Percentiles rank a stretch among this genome's conserved stretches.
Conservation (phyloP, 2,329 filamentous ascomycete genomes). For the Phaeosphaeriaceae sp. region DNA sequence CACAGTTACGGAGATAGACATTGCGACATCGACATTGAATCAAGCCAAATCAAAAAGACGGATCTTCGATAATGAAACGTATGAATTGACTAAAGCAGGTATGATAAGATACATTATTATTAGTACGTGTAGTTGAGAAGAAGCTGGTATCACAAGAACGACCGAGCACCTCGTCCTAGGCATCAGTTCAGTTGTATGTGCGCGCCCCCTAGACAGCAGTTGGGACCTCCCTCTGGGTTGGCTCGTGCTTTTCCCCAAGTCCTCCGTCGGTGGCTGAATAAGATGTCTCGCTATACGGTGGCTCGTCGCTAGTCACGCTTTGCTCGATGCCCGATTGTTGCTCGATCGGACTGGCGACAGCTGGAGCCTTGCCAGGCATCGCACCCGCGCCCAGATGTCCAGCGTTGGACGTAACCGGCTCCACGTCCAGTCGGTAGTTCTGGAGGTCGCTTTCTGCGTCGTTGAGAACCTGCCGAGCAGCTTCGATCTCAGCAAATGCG, state of each 20-base stretch:
- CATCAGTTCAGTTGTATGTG: background rate
- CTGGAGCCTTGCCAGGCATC: constrained; percentile 44
- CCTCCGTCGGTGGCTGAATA: constrained; percentile 42
- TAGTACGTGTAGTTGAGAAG: constrained; percentile 7
- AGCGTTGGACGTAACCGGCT: constrained; percentile 61
- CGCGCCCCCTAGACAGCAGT: constrained; percentile 13
- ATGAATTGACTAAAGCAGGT: background rate
- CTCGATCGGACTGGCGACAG: constrained; percentile 11
- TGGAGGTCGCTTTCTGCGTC: constrained; percentile 90
- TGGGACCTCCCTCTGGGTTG: constrained; percentile 13
- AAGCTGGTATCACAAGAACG: constrained; percentile 1
- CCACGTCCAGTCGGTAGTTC: constrained; percentile 69
- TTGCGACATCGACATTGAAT: background rate
- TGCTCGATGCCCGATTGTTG: constrained; percentile 20
- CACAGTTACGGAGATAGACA: background rate
- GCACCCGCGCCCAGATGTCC: constrained; percentile 57
- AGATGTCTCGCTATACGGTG: constrained; percentile 20
- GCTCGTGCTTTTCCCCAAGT: constrained; percentile 28
- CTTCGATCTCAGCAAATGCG: constrained; percentile 69
- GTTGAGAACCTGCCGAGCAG: constrained; percentile 85
- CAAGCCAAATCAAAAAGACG: background rate
- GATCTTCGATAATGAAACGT: background rate
- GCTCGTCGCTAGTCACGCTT: constrained; percentile 31
- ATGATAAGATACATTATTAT: background rate
- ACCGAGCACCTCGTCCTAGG: background rate